Base-by-base conservation (phyloP, 495 filamentous ascomycete genomes). In the Penicillium odoratum region DNA sequence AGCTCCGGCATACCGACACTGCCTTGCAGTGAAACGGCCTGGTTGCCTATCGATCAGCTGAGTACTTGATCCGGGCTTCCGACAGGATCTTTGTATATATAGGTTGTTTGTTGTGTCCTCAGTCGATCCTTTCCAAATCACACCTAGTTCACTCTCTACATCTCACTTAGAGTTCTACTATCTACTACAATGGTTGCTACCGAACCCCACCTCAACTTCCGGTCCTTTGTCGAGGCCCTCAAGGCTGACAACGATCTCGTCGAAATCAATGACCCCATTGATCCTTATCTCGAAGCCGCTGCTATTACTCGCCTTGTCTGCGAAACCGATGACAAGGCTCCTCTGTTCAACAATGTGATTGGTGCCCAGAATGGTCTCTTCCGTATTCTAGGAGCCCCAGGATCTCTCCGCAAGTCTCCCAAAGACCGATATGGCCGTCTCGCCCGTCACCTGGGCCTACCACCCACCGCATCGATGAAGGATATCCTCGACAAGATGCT, bases 341-440 rank as follows among this genome's bases (percentile, higher is more conserved):
- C 73, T 0, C 62, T 78, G 10, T 76, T 78, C 66, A 72, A 75
- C 55, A 75, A 78, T 42, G 33, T 74, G n/a, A 71, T 66, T 10
- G 75, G 74, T 0, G 55, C 58, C 9, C 54, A 70, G 18, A 49
- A 74, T 40, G 75, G 73, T 26, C 61, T 77, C 1, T 76, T 70
- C 51, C 70, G 75, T 8, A 72, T 74, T 28, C 64, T 78, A 5
- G 74, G 75, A 25, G 69, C 68, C 1, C 69, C 74, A 0, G 71
- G 49, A 0, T 65, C 61, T 5, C 57, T 74, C 3, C 61, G 71
- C 1, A 65, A 62, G 7, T 58, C 56, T 18, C 28, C 61, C 16
- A 58, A 61, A 28, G 56, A 69, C n/a, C 63, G 63, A 2, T 75
- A 69, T 43, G 69, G 71, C 21, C 70, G 75, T 15, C 53, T 78